Percentiles rank a stretch among this genome's conserved stretches.
These are phyloP conservation scores for Adansonia grandidieri DNA, from an alignment of 441 rosid species.

Conservation along the genomic window DNA sequence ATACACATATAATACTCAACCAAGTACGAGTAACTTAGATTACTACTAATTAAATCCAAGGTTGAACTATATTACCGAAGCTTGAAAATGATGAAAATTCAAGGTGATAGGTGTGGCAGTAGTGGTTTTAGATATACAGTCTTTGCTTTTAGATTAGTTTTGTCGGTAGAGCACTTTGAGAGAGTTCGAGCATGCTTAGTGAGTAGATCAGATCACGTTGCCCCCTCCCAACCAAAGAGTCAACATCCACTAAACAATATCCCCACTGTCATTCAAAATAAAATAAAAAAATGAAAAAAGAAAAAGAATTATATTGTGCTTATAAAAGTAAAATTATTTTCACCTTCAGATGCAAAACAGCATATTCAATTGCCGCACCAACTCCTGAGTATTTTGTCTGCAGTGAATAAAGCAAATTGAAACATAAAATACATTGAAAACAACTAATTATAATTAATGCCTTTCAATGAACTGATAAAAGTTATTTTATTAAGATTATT, in stretches of 20 bases:
- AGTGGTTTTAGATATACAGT: not conserved
- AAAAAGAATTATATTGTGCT: not conserved
- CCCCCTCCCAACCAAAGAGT: slow-evolving; percentile 3
- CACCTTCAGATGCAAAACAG: slow-evolving; percentile 91
- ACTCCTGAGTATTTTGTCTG: slow-evolving; percentile 82
- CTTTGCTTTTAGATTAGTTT: not conserved
- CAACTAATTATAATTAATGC: not conserved
- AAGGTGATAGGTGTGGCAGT: not conserved
- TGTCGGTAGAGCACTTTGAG: not conserved
- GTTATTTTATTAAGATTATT: too few species aligned
- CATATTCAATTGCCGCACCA: slow-evolving; percentile 98
- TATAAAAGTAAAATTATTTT: not conserved
- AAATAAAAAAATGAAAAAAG: too few species aligned
- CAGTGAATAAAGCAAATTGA: slow-evolving; percentile 15
- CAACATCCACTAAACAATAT: slow-evolving; percentile 1
- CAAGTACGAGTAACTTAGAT: too few species aligned
- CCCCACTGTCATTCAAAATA: not conserved
- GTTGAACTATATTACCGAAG: not conserved
- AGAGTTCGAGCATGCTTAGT: slow-evolving; percentile 19
- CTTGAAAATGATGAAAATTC: not conserved
- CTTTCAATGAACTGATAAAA: not conserved
- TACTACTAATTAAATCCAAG: too few species aligned
- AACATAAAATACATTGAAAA: not conserved
- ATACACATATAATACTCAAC: too few species aligned
- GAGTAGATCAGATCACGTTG: slow-evolving; percentile 31